Base-by-base conservation (phyloP, 1,284 basidiomycete species). In the Vanrija pseudolonga region DNA sequence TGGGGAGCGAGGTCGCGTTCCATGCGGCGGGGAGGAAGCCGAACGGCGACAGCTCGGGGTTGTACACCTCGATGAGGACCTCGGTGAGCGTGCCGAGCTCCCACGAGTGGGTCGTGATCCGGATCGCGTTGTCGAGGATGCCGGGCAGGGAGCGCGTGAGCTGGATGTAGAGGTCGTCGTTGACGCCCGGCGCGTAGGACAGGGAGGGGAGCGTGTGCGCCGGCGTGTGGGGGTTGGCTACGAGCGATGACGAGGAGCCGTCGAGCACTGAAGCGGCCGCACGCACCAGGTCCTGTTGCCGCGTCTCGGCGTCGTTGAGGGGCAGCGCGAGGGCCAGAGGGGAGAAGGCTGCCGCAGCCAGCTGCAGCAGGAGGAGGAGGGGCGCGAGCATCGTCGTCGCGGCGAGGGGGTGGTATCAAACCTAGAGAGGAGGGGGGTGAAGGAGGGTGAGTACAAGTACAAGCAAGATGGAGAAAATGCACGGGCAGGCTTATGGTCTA, bases 61-160 rank as follows among this genome's bases (percentile, higher is more conserved):
- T 50, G 51, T 69, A 67, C 12, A 63, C 59, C 50, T 71, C 69
- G 7, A 69, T 48, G 1, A 68, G 50, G 1, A 66, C 51, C 45
- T 69, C 47, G 15, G 60, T 59, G 18, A 66, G 45, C 1, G 62
- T 51, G 23, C 69, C 69, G 17, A 62, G 22, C 55, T 71, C 69
- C 69, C 69, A 71, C 1, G 65, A 67, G 26, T 69, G 56, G 3
- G 19, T 42, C 1, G 66, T 42, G 41, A 65, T 60, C 8, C 45
- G 19, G 23, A 63, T 56, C n/a, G 58, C 63, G 14, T 61, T 63
- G 7, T 48, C 46, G 20, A 69, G 50, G 23, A 64, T 51, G 12
- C 32, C 48, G 19, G 65, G 60, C 20, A 67, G 23, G 15, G 40
- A 36, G 18, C 36, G 14, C 15, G 61, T 61, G 23, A 64, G 55